These are phyloP conservation scores for Penicillium sclerotigenum DNA, from an alignment of 2,329 filamentous ascomycete species.

Conservation along the genomic window DNA sequence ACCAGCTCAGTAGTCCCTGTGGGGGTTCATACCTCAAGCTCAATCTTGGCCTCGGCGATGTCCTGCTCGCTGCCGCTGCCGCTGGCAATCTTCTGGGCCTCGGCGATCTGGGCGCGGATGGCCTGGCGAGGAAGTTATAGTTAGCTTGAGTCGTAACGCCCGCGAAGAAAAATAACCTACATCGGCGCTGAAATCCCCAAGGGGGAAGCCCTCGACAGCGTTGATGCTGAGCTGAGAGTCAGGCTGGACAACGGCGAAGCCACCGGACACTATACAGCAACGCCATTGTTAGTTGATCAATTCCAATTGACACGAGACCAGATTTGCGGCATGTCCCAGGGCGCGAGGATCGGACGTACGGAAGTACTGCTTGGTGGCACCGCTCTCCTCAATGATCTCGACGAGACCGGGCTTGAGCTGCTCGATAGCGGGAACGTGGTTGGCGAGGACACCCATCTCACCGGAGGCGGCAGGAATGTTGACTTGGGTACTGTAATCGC, in stretches of 20 bases:
- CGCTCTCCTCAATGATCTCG: conserved; percentile 91
- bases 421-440: conserved; percentile 98
- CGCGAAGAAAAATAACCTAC: conserved; percentile 37
- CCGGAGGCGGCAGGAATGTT: conserved; percentile 97
- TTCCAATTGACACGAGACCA: conserved; percentile 4
- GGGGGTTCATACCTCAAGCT: conserved; percentile 74
- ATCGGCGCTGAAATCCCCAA: conserved; percentile 95
- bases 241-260: conserved; percentile 95
- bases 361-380: conserved; percentile 93
- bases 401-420: conserved; percentile 96
- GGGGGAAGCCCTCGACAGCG: conserved; percentile 87
- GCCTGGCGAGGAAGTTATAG: conserved; percentile 46
- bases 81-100: conserved; percentile 91
- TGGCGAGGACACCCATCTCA: conserved; percentile 98
- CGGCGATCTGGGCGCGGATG: conserved; percentile 82
- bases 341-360: conserved; percentile 57
- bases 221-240: conserved; percentile 96
- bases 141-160: not conserved
- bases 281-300: conserved; percentile 19
- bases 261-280: conserved; percentile 72
- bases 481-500: conserved; percentile 78
- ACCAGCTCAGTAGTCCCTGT: not conserved
- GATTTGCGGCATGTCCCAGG: conserved; percentile 2
- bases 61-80: conserved; percentile 94
- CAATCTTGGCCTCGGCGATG: conserved; percentile 97